These are phyloP conservation scores for Penicillium tannophilum DNA, from an alignment of 495 filamentous ascomycete genomes.

Conservation along the genomic window DNA sequence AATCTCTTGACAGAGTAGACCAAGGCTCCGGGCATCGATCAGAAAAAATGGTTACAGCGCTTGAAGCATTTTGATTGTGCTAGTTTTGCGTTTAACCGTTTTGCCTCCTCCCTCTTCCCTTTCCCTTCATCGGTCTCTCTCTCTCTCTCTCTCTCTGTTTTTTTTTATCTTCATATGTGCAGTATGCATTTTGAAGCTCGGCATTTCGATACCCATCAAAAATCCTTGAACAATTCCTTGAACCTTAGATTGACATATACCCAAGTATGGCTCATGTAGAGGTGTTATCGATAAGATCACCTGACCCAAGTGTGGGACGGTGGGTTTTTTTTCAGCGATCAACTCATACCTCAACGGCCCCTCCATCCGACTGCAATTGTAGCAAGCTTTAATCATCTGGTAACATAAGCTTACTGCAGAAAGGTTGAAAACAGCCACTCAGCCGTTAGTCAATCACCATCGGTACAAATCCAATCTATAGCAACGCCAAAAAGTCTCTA, in stretches of 20 bases:
- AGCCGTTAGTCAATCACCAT: neutral
- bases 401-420: neutral
- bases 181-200: neutral
- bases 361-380: neutral
- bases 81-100: too few species aligned
- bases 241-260: too few species aligned
- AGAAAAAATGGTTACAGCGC: too few species aligned
- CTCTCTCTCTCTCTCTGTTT: too few species aligned
- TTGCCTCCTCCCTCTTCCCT: too few species aligned
- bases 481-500: neutral
- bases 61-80: too few species aligned
- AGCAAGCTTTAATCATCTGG: neutral
- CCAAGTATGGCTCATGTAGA: neutral
- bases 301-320: conserved; percentile 8
- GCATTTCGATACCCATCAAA: neutral
- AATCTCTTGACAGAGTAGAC: neutral
- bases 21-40: neutral
- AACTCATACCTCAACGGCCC: neutral
- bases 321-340: conserved; percentile 12
- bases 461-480: neutral
- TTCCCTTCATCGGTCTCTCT: neutral
- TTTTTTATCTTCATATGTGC: neutral
- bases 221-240: neutral
- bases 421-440: neutral
- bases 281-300: conserved; percentile 20